Base-by-base conservation (phyloP, 805 yeast species). In the Tetrapisispora iriomotensis region DNA sequence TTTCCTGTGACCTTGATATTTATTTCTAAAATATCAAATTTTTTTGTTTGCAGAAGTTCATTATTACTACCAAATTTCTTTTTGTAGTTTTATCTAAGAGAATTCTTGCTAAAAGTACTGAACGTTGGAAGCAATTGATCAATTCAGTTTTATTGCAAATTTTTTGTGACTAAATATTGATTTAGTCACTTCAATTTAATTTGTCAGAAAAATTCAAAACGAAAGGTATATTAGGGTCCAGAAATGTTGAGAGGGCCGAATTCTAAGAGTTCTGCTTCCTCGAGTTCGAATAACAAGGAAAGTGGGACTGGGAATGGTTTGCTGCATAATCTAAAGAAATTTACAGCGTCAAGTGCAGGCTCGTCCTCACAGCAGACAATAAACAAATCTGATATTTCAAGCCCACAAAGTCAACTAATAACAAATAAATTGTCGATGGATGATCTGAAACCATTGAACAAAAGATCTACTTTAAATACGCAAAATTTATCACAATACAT, bases 401-500 rank as follows among this genome's bases (percentile, higher is more conserved):
- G 27, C 13, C 41, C 37, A 18, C 28, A 34, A 29, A 25, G 32
- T 29, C 33, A 19, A 22, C 20, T 18, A 12, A 10, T 35, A 18
- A 42, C 45, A 36, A 37, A 54, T 40, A 41, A 46, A 28, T 30
- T 45, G 31, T 34, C 41, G 25, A 42, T 46, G 21, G 43, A 37
- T 17, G 49, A 42, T 14, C 36, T 42, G 21, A 50, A 44, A 36
- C 60, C 59, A 14, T 38, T 58, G 34, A 54, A 51, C 38, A 55
- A 55, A 31, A 56, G 51, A 27, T 27, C 52, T 5, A 45, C 59
- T 7, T 29, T 56, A 35, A 56, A 56, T 38, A 47, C 53, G 19
- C 56, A 54, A 23, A 56, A 53, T 36, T 25, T 56, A 32, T 54
- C 58, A 8, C 58, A 56, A 19, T 56, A 56, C 33, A 49, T 53